These are phyloP conservation scores for Neonectria neomacrospora DNA, from an alignment of 2,329 filamentous ascomycete species.

Conservation along the genomic window DNA sequence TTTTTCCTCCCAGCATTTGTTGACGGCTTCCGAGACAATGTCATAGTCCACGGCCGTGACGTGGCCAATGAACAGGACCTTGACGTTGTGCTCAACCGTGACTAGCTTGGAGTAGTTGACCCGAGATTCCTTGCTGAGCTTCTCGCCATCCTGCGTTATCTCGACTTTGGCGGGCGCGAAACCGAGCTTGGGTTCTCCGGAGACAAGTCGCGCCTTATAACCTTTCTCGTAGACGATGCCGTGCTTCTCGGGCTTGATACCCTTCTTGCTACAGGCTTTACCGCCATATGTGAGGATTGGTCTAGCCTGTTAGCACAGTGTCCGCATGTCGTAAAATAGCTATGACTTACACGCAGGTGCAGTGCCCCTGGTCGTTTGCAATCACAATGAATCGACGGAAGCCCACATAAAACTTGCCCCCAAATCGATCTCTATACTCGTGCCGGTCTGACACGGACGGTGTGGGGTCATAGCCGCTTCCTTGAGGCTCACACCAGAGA, in stretches of 20 bases:
- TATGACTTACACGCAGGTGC: constrained; percentile 64
- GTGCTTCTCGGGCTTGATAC: constrained; percentile 63
- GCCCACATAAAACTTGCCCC: constrained; percentile 58
- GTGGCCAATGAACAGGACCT: constrained; percentile 66
- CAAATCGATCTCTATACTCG: constrained; percentile 49
- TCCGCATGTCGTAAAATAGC: neutral
- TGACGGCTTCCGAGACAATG: constrained; percentile 57
- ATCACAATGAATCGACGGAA: constrained; percentile 67
- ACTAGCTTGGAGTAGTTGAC: constrained; percentile 68
- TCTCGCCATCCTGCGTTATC: constrained; percentile 57
- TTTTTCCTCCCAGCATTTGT: constrained; percentile 62
- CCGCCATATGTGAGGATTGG: constrained; percentile 67
- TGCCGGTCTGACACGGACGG: constrained; percentile 49
- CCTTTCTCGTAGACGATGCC: constrained; percentile 60
- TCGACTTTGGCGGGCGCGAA: constrained; percentile 58
- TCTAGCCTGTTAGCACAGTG: constrained; percentile 47
- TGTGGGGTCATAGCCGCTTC: constrained; percentile 47
- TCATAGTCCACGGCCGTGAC: constrained; percentile 55
- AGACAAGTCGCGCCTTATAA: constrained; percentile 47
- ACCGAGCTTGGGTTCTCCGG: constrained; percentile 60
- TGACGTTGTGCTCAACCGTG: constrained; percentile 68
- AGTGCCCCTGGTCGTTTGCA: constrained; percentile 62
- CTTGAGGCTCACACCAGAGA: constrained; percentile 64
- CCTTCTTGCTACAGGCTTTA: constrained; percentile 63
- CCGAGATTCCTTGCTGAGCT: constrained; percentile 61